Conservation (phyloP, 495 filamentous ascomycete species). For the Letharia columbiana region DNA sequence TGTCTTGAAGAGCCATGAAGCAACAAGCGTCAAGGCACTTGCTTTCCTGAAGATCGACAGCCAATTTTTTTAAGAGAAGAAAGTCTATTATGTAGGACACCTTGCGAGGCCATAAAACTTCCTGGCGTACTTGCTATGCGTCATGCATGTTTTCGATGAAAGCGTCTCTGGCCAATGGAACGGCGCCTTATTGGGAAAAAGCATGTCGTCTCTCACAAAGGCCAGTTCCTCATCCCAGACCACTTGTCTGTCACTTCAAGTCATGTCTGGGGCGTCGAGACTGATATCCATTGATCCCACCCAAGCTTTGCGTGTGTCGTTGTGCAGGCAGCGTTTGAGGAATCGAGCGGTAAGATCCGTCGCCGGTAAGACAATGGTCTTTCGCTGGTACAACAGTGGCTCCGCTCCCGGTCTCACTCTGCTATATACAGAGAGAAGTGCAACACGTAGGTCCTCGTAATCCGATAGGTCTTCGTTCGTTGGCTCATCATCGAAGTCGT, state of each 20-base stretch:
- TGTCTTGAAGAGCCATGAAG: neutral
- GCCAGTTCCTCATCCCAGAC: neutral
- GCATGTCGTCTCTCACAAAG: neutral
- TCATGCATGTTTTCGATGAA: neutral
- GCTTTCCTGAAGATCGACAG: neutral
- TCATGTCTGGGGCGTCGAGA: neutral
- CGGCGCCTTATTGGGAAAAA: neutral
- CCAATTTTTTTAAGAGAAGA: neutral
- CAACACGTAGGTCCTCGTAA: no score
- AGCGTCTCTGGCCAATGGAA: neutral
- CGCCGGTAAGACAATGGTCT: no score
- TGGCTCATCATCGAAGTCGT: no score
- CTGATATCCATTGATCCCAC: no score
- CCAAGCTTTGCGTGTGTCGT: no score
- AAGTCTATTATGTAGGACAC: neutral
- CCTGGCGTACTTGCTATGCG: neutral
- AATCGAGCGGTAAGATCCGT: no score
- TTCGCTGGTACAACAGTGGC: no score
- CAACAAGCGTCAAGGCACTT: conserved; percentile 2
- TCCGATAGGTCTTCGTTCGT: no score
- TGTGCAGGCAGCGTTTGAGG: no score
- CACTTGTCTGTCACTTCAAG: neutral
- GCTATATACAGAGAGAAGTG: no score
- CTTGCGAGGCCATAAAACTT: conserved; percentile 4
- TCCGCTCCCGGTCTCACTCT: no score